These are phyloP conservation scores for Chlorella sp. DNA, from an alignment of 139 green algal genomes.

Conservation along the genomic window DNA sequence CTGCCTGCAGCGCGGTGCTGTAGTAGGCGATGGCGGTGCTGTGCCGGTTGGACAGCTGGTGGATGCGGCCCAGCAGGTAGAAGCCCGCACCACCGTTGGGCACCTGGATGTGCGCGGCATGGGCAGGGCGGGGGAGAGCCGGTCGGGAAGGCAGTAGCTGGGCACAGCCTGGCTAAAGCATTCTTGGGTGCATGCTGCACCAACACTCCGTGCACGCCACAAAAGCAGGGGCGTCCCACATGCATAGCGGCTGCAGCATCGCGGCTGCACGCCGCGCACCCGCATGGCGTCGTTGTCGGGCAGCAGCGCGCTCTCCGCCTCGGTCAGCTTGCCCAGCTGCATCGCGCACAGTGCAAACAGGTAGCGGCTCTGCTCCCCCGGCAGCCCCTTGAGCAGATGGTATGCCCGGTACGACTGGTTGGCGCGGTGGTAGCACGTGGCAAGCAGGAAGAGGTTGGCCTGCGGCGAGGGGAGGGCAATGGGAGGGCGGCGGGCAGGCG, in stretches of 20 bases:
- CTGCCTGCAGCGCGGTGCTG: constrained; percentile 68
- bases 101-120: constrained; percentile 54
- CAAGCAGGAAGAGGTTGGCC: constrained; percentile 87
- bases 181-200: too few species aligned
- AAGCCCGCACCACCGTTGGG: constrained; percentile 85
- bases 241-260: neutral
- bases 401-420: constrained; percentile 83
- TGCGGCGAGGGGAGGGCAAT: constrained; percentile 55
- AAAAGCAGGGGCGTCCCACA: constrained; percentile 4
- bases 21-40: constrained; percentile 74
- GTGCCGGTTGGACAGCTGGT: constrained; percentile 66
- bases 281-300: constrained; percentile 43
- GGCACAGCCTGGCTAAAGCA: too few species aligned
- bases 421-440: constrained; percentile 83
- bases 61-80: constrained; percentile 87
- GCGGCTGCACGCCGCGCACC: too few species aligned
- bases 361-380: constrained; percentile 74
- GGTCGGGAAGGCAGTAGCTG: too few species aligned
- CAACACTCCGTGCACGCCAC: too few species aligned
- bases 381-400: constrained; percentile 72
- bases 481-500: neutral
- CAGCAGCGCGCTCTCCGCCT: constrained; percentile 85
- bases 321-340: constrained; percentile 78
- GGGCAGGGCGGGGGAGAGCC: too few species aligned
- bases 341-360: constrained; percentile 87